phyloP scores from a whole-genome alignment of 169 alveolate genomes.

The Plasmodium billcollinsi region DNA sequence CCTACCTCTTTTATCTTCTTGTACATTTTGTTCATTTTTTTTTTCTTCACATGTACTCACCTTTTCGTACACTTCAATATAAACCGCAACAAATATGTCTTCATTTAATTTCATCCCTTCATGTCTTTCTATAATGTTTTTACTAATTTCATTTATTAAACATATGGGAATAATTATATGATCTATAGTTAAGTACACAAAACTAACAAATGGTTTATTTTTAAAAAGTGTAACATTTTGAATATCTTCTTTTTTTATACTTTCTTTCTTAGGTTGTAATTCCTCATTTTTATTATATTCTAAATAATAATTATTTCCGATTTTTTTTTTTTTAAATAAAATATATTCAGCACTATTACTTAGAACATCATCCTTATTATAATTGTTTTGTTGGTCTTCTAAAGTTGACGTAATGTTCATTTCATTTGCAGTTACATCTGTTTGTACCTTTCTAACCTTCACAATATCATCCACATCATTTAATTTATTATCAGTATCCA shows the following conservation, averaged over 20 bases:
- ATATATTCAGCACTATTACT: too few relatives aligned
- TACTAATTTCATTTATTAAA: background rate
- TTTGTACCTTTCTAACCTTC: background rate
- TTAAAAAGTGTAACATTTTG: background rate
- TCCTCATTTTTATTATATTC: background rate
- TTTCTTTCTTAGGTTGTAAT: background rate
- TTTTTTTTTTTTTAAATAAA: background rate
- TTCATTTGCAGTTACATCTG: too few relatives aligned
- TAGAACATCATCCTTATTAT: too few relatives aligned
- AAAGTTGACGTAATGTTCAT: too few relatives aligned
- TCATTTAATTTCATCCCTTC: background rate
- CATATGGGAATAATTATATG: slow-evolving; percentile 6
- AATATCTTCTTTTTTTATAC: slow-evolving; percentile 1
- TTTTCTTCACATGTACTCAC: background rate
- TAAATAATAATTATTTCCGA: background rate
- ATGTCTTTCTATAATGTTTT: background rate
- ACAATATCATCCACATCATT: too few relatives aligned
- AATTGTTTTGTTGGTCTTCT: too few relatives aligned
- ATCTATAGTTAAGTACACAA: slow-evolving; percentile 5
- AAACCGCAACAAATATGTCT: slow-evolving; percentile 46
- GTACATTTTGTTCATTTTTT: background rate
- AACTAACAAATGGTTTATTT: background rate
- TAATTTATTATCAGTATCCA: too few relatives aligned
- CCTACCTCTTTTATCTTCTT: background rate
- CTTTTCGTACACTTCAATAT: slow-evolving; percentile 49